Base-by-base conservation (phyloP, 2,329 filamentous ascomycete species). In the Penicillium paneum region DNA sequence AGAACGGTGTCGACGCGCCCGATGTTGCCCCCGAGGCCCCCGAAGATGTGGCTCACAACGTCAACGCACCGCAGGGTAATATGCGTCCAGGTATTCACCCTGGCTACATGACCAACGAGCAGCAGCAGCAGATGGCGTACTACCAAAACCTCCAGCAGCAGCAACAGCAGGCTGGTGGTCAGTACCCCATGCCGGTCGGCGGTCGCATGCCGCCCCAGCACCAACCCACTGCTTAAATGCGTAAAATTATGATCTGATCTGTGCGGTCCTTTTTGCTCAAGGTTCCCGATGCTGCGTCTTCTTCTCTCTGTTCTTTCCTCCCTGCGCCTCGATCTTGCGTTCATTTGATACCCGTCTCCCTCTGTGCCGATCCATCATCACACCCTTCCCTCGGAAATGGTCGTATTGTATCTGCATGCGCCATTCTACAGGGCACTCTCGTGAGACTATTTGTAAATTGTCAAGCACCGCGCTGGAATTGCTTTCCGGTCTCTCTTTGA, bases 21-120 rank as follows among this genome's bases (percentile, higher is more conserved):
- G 88, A 89, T 64, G 84, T 88, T 61, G 70, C 74, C 7, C 88
- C 91, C 68, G 91, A 97, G 63, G 95, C 93, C 1, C 92, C 93
- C 50, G 94, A 97, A 75, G 94, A 97, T 74, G 86, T 91, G 57
- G 77, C 85, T 60, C 86, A 89, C 67, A 84, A 91, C 66, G 82
- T 95, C 55, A 89, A 88, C 44, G 84, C 88, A 38, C 83, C 84
- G 58, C 83, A 86, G 51, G 66, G 76, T 12, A 85, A 85, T 64
- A 89, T 91, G 75, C 84, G 79, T 59, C 75, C 89, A 78, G 80
- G 81, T 60, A 86, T 91, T 67, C 82, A 86, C 48, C 83, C 84
- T 71, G 90, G 89, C 66, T 85, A 88, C 64, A 87, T 83, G 80
- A 82, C 81, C 54, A 80, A 79, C 55, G 81, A 83, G 65, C 83